Base-by-base conservation (phyloP, 1,139 yeast species). In the Geotrichum armillariae region DNA sequence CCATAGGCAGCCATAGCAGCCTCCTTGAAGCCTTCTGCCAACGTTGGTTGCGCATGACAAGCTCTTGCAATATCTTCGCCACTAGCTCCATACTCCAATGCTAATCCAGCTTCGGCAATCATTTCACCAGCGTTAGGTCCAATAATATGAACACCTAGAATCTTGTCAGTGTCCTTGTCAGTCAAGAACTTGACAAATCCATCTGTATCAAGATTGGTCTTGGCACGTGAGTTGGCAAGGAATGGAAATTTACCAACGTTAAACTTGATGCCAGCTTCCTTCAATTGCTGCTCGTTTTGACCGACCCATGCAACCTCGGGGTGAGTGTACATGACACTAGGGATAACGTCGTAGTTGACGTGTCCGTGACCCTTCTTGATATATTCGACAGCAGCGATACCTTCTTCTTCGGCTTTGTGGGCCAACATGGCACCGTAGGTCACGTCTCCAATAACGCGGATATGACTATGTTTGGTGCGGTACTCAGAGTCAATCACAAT, bases 251-350 rank as follows among this genome's bases (percentile, higher is more conserved):
- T 93, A 69, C 99, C 99, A 56, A 87, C 80, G 72, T 85, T 91
- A 81, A 86, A 94, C 63, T 84, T 79, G 71, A 90, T 82, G 61
- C 97, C 97, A 64, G 90, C 89, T 63, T 82, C 94, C 79, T 93
- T 93, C 70, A 91, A 80, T 74, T 93, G 94, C 76, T 94, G 86
- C 76, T 94, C 99, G 64, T 82, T 86, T 73, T 86, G 88, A 64
- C 99, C 99, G 59, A 88, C 96, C 98, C 98, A 93, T 47, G 98
- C 98, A 59, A 93, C 96, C 77, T 93, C 99, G 59, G 99, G 99
- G 74, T 90, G 97, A 46, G 97, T 84, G 79, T 93, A 93, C 98
- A 93, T 91, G 60, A 94, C 99, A 39, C 96, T 82, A 60, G 99
- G 99, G 63, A 94, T 93, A 75, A 88, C 93, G 62, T 85, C 95